Conservation (phyloP, 75 land plant genomes). For the Pseudotsuga menziesii region DNA sequence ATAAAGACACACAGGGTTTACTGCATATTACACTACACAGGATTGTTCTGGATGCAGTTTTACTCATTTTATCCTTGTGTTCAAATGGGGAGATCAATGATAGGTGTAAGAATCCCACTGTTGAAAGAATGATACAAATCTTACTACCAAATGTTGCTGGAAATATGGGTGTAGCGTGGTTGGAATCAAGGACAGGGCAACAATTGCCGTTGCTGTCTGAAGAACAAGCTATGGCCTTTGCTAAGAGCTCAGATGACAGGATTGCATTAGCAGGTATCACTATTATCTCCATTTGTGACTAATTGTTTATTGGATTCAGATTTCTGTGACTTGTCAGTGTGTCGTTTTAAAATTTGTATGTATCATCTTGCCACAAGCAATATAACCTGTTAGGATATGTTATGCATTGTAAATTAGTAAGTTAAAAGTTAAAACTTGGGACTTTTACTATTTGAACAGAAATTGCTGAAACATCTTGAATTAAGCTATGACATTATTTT, state of each 20-base stretch:
- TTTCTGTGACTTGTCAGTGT: neutral
- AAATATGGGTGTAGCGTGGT: slow-evolving; percentile 18
- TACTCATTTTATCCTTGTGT: slow-evolving; percentile 16
- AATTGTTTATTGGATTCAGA: neutral
- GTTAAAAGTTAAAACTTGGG: no score
- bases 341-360: neutral
- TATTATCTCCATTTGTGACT: neutral
- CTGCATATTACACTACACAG: slow-evolving; percentile 17
- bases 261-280: slow-evolving; percentile 18
- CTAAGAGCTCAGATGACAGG: slow-evolving; percentile 18
- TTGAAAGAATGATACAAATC: slow-evolving; percentile 12
- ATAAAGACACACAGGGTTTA: slow-evolving; percentile 3
- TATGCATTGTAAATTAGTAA: no score
- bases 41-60: slow-evolving; percentile 26
- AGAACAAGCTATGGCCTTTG: slow-evolving; percentile 19
- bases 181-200: slow-evolving; percentile 19
- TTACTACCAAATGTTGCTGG: slow-evolving; percentile 18
- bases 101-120: slow-evolving; percentile 6
- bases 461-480: no score
- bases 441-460: no score
- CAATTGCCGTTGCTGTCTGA: slow-evolving; percentile 19
- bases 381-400: neutral
- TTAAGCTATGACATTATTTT: no score
- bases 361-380: neutral
- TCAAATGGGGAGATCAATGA: slow-evolving; percentile 2